Evolutionary conservation across 257 asterid species (phyloP), one percentile per base, ranked within the genome.

Genomic region (Solanum raphanifolium): DNA sequence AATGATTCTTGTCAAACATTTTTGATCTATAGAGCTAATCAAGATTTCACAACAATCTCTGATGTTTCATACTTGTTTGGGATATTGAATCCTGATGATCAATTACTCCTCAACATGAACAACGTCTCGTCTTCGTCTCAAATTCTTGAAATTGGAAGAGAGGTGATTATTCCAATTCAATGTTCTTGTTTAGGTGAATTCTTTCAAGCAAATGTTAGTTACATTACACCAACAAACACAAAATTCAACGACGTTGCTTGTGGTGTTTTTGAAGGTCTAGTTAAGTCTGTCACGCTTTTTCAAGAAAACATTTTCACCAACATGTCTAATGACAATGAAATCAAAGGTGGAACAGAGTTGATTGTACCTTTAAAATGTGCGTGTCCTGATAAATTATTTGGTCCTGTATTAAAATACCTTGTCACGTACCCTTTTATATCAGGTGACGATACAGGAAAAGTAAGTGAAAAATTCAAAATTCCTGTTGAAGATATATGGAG

Each of bases 321-420:
- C 31, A 27, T 81, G 21, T 81, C 39, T 81, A 6, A 62, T 13
- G 32, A 4, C 21, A 34, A 34, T 66, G 78, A 34, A 3, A 86
- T 92, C 35, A 74, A 16, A 34, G 88, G 86, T 13, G 95, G 95
- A 39, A 83, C 92, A 11, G 4, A 62, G 21, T 43, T 94, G 74
- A 84, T 31, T 3, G 92, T 94, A 29, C 98, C 98, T 7, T 43
- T 94, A 83, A 95, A 91, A 88, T 95, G 98, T 27, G 95, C 98
- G 35, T 95, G 98, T 82, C 97, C 95, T 66, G 93, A 89, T 86
- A 84, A 89, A 5, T 15, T 20, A 0, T 83, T 48, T 10, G 43
- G 39, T 3, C 43, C 31, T 5, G 93, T 84, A 27, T 88, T 91
- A 65, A 88, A 91, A 86, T 94, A 91, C 65, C 91, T 94, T 9